Evolutionary conservation across 192 early-diverging fungal genomes (phyloP), one percentile per base, ranked within the genome.

Genomic region (Backusella sp.): DNA sequence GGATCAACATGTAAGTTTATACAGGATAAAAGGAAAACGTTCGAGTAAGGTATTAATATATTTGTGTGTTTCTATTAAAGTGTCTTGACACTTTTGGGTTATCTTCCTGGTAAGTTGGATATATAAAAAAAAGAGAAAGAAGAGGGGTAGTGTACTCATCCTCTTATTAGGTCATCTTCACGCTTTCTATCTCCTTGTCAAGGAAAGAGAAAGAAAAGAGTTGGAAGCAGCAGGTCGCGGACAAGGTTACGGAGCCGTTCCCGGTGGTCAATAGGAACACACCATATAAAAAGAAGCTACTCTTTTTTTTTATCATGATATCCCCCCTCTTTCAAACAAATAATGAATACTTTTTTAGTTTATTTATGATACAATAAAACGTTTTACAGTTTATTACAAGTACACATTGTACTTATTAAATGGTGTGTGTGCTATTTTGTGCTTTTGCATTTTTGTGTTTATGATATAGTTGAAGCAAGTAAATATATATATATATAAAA

Each of bases 1-100:
- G 77, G 71, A 87, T 88, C 41, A 88, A 88, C 76, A 62, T 87
- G 75, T 80, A 75, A 72, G 79, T 77, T n/a, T 49, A 49, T 12
- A 14, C n/a, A 49, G 46, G 46, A 49, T 49, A 49, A 49, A 49
- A 44, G 42, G 42, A 14, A 14, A 44, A 1, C 3, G n/a, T 32
- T 32, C 15, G 42, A 12, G 11, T 44, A 14, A 26, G 6, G 23
- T 68, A 68, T 30, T 34, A 6, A 39, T 66, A 5, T 7, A 35
- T 76, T 70, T n/a, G 15, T 35, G 9, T 44, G 26, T 23, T 59
- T 21, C 14, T 30, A 17, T 14, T 37, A 1, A 39, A 76, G 76
- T 17, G n/a, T 59, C 28, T 68, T 78, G 46, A 78, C 77, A 30
- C 30, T 78, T 36, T 62, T 78, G 28, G 77, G 77, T 49, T 75